These are phyloP conservation scores for Aspergillus campestris DNA, from an alignment of 495 filamentous ascomycete genomes.

Conservation along the genomic window DNA sequence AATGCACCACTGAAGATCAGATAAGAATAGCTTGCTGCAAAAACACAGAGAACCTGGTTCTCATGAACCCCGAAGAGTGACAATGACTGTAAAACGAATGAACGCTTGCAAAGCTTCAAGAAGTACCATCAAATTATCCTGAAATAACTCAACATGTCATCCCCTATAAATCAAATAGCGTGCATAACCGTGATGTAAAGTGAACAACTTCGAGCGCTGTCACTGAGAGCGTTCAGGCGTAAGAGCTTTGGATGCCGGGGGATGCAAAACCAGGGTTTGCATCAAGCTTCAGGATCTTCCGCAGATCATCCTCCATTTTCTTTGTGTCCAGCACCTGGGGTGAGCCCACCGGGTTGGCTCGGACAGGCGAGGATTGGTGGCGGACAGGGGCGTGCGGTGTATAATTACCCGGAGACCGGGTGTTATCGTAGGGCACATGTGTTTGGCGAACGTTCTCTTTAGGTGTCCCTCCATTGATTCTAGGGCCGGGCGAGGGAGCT, in stretches of 20 bases:
- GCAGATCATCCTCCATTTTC: conserved; percentile 46
- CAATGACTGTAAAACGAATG: too few relatives aligned
- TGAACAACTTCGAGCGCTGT: background rate
- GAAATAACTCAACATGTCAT: background rate
- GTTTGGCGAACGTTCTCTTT: conserved; percentile 7
- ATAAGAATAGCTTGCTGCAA: background rate
- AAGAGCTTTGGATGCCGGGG: conserved; percentile 30
- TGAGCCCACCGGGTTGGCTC: conserved; percentile 14
- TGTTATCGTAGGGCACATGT: conserved; percentile 3
- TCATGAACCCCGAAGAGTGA: conserved; percentile 2
- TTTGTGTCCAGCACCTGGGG: conserved; percentile 29
- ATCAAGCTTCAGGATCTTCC: conserved; percentile 45
- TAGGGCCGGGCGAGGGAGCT: conserved; percentile 11
- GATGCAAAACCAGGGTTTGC: conserved; percentile 20
- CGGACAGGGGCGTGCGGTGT: conserved; percentile 14
- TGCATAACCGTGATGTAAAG: too few relatives aligned
- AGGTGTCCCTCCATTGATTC: conserved; percentile 2
- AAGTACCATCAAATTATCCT: too few relatives aligned
- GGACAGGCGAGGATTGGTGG: conserved; percentile 17
- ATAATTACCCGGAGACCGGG: conserved; percentile 2
- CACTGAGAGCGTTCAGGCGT: conserved; percentile 17
- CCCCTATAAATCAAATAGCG: too few relatives aligned
- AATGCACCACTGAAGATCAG: conserved; percentile 7
- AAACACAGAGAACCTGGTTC: background rate
- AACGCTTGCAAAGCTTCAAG: too few relatives aligned